Evolutionary conservation across 331 rosid genomes (phyloP).

Genomic region (Phaseolus coccineus): DNA sequence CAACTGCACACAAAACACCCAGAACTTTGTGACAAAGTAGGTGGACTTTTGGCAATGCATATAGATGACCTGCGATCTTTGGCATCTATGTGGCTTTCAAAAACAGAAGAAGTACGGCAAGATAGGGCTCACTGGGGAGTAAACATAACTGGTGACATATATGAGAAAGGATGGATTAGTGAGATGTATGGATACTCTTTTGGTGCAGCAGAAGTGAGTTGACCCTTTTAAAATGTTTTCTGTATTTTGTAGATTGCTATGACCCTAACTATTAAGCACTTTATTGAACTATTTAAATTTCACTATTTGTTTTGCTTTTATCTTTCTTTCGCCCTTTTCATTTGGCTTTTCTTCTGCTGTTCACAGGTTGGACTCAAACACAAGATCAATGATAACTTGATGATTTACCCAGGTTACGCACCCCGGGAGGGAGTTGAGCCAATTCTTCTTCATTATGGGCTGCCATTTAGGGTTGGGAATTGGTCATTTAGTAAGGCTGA

Average conservation of each 20-base stretch:
- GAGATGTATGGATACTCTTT: slow-evolving; percentile 99
- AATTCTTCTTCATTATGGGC: slow-evolving; percentile 93
- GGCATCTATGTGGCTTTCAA: slow-evolving; percentile 93
- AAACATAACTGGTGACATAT: slow-evolving; percentile 90
- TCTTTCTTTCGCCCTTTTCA: slow-evolving; percentile 9
- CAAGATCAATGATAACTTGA: slow-evolving; percentile 90
- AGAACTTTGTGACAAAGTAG: slow-evolving; percentile 88
- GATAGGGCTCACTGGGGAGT: slow-evolving; percentile 89
- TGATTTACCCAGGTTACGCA: slow-evolving; percentile 92
- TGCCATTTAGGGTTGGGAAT: slow-evolving; percentile 79
- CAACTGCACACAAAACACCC: slow-evolving; percentile 88
- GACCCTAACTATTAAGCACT: slow-evolving; percentile 8
- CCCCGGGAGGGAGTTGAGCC: slow-evolving; percentile 84
- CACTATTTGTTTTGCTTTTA: background rate
- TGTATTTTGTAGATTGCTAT: background rate
- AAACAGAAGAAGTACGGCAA: slow-evolving; percentile 93
- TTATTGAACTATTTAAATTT: slow-evolving; percentile 29
- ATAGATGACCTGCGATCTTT: slow-evolving; percentile 84
- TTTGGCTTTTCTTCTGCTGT: slow-evolving; percentile 24
- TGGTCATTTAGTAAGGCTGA: slow-evolving; percentile 89
- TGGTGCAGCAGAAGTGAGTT: slow-evolving; percentile 94
- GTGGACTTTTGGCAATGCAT: slow-evolving; percentile 96
- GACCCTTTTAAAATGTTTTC: background rate
- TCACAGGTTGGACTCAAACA: slow-evolving; percentile 88
- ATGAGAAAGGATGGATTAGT: slow-evolving; percentile 92